Percentiles rank a stretch among this genome's conserved stretches.
These are phyloP conservation scores for Nannizziopsis arthrosporioides DNA, from an alignment of 2,329 filamentous ascomycete species.

Conservation along the genomic window DNA sequence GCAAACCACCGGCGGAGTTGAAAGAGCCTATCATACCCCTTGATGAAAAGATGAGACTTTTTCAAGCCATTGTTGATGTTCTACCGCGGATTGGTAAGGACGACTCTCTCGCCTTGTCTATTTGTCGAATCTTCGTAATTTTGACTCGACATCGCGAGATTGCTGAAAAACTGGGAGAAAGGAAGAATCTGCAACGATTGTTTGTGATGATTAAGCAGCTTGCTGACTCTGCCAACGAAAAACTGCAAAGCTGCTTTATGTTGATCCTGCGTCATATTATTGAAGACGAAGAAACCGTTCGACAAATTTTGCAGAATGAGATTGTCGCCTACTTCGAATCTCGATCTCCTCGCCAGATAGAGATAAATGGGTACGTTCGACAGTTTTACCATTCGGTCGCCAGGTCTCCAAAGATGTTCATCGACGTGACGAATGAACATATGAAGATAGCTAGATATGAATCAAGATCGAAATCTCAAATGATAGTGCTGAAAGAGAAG, in stretches of 20 bases:
- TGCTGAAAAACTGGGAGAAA: constrained; percentile 68
- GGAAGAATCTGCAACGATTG: constrained; percentile 74
- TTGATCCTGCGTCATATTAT: constrained; percentile 82
- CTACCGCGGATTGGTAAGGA: constrained; percentile 82
- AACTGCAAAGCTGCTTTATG: constrained; percentile 65
- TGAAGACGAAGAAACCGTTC: constrained; percentile 83
- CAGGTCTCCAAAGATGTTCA: constrained; percentile 72
- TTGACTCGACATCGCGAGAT: constrained; percentile 68
- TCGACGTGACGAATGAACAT: constrained; percentile 76
- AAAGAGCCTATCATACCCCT: constrained; percentile 51
- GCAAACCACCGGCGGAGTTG: constrained; percentile 44
- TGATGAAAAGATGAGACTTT: constrained; percentile 57
- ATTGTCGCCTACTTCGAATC: constrained; percentile 66
- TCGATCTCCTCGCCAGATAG: constrained; percentile 46
- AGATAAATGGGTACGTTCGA: constrained; percentile 62
- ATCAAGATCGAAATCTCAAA: constrained; percentile 42
- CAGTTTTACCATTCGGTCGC: constrained; percentile 68
- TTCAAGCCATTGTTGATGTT: constrained; percentile 68
- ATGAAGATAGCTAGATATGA: constrained; percentile 60
- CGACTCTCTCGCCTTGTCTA: constrained; percentile 67
- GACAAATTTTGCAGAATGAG: constrained; percentile 83
- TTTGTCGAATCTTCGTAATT: constrained; percentile 73
- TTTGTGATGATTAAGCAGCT: constrained; percentile 96
- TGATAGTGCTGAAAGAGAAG: constrained; percentile 39
- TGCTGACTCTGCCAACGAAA: constrained; percentile 62